phyloP scores from a whole-genome alignment of 441 rosid genomes.

The Populus hybrid region DNA sequence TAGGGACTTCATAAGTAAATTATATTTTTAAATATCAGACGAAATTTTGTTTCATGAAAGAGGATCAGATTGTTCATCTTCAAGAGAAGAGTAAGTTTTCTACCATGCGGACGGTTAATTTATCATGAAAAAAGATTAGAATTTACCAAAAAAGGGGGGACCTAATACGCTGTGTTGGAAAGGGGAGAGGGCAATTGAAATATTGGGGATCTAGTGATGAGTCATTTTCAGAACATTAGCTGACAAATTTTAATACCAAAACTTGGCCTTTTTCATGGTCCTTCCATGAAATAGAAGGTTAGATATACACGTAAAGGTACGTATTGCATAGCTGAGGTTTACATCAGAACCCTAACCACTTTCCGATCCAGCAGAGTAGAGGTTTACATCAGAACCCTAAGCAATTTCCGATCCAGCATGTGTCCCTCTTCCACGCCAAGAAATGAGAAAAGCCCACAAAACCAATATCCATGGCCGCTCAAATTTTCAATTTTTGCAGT shows the following conservation, averaged over 20 bases:
- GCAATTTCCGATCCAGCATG: neutral
- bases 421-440: neutral
- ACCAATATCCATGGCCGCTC: conserved; percentile 9
- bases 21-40: no score
- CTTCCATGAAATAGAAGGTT: neutral
- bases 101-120: no score
- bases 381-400: neutral
- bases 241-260: neutral
- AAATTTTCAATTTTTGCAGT: neutral
- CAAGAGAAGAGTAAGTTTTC: no score
- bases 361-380: no score
- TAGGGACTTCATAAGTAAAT: no score
- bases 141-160: neutral
- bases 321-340: neutral
- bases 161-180: neutral
- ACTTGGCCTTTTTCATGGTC: neutral
- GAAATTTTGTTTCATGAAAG: no score
- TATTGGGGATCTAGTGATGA: no score
- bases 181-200: no score
- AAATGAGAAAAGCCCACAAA: conserved; percentile 3
- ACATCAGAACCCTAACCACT: neutral
- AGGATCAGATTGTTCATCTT: no score
- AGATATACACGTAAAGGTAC: neutral
- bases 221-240: neutral
- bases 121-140: no score